A percentile compares a stretch with the other conserved stretches of the same genome.
These are phyloP conservation scores for Gonium pectorale DNA, from an alignment of 139 green algal genomes.

Conservation along the genomic window DNA sequence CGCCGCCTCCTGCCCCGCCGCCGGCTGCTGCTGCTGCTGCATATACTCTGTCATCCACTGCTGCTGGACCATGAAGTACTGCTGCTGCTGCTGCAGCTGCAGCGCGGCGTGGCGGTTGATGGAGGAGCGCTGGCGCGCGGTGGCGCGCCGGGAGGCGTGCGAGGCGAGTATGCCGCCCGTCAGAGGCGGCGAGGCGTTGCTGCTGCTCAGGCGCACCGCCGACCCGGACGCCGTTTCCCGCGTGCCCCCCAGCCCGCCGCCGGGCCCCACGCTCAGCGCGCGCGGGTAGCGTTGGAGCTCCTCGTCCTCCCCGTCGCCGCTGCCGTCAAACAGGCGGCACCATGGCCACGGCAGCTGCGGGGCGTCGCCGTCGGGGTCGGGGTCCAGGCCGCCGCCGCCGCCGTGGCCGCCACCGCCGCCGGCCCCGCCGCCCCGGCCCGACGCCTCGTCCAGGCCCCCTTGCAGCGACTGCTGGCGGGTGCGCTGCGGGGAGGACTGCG, in stretches of 20 bases:
- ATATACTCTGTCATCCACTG: constrained; percentile 18
- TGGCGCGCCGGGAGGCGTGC: constrained; percentile 21
- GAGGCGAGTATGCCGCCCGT: neutral
- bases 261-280: neutral
- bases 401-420: neutral
- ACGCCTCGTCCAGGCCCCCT: neutral
- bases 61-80: constrained; percentile 22
- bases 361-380: neutral
- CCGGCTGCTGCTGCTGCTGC: constrained; percentile 1
- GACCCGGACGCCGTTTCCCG: neutral
- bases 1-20: neutral
- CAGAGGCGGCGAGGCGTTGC: neutral
- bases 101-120: neutral
- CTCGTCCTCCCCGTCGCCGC: neutral
- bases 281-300: neutral
- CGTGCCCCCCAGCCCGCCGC: neutral
- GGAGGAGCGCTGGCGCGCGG: neutral
- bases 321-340: constrained; percentile 3
- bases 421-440: neutral
- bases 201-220: neutral
- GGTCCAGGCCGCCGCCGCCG: too few species aligned
- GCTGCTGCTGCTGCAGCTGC: constrained; percentile 24
- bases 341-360: constrained; percentile 32
- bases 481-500: neutral
- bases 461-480: neutral